These are phyloP conservation scores for Fusarium lyarnte DNA, from an alignment of 2,329 filamentous ascomycete species.

Conservation along the genomic window DNA sequence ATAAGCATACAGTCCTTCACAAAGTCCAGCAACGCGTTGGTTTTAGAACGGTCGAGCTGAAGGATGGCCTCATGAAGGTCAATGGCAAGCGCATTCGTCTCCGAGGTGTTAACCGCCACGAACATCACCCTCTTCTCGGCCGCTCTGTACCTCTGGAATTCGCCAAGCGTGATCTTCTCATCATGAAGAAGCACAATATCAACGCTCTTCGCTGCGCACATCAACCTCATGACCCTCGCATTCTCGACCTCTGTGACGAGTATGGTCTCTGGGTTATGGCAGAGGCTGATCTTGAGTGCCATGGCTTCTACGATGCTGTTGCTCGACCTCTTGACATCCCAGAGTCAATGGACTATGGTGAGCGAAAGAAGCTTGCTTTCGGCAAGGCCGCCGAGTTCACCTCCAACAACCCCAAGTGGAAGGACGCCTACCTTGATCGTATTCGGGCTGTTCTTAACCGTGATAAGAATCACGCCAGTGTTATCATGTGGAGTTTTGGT, in stretches of 20 bases:
- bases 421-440: slow-evolving; percentile 73
- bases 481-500: slow-evolving; percentile 78
- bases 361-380: slow-evolving; percentile 67
- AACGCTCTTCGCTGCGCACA: slow-evolving; percentile 76
- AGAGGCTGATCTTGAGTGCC: slow-evolving; percentile 62
- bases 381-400: slow-evolving; percentile 65
- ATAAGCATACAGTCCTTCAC: slow-evolving; percentile 47
- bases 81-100: slow-evolving; percentile 71
- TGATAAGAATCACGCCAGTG: slow-evolving; percentile 76
- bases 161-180: slow-evolving; percentile 67
- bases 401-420: slow-evolving; percentile 69
- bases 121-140: slow-evolving; percentile 72
- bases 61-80: slow-evolving; percentile 68
- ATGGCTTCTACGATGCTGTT: slow-evolving; percentile 62
- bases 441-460: slow-evolving; percentile 71
- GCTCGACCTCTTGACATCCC: slow-evolving; percentile 62
- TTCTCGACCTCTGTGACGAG: slow-evolving; percentile 71
- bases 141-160: slow-evolving; percentile 71
- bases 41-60: slow-evolving; percentile 72
- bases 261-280: slow-evolving; percentile 71
- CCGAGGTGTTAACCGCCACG: slow-evolving; percentile 71
- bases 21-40: slow-evolving; percentile 65
- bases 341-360: slow-evolving; percentile 66
- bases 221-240: slow-evolving; percentile 69
- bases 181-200: slow-evolving; percentile 77